Evolutionary conservation across 352 stramenopile species (phyloP), one percentile per base, ranked within the genome.

Genomic region (Pseudoperonospora humuli): DNA sequence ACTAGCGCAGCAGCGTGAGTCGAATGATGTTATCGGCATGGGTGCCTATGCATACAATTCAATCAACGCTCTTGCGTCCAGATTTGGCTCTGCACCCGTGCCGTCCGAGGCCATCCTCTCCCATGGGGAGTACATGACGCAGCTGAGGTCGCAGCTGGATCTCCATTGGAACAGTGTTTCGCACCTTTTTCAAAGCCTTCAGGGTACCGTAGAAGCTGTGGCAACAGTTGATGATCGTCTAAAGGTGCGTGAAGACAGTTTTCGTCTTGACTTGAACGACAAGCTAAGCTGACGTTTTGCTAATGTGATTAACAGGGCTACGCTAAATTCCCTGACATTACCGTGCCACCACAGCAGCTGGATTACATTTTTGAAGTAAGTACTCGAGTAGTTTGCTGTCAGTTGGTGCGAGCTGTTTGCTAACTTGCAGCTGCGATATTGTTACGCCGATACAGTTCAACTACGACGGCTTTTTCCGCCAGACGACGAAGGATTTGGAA

Each of bases 321-420:
- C 57, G 58, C 70, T 17, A 86, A 82, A 48, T 76, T 84, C 39
- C 59, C 66, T 2, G 60, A 72, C 46, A 85, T 84, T 36, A 69
- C 67, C 19, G 77, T 89, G 23, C 75, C 77, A 28, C 61, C 67
- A 10, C 75, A 89, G 51, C 77, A 89, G 49, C 60, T 93, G 37
- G 80, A 89, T 52, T 93, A 93, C 63, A 93, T 93, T 66, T 93
- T 93, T 80, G 80, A 89, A 64, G 79, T 91, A 46, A 59, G 54
- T 13, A 45, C 18, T 39, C 3, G 5, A 6, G 26, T 27, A 21
- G 28, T 36, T 39, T 38, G 19, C 32, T 24, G 19, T 15, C 17
- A 7, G 24, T 26, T 20, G 18, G 9, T 11, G 26, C 15, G 21
- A 3, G 6, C 37, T 32, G 10, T 20, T 50, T 39, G 33, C 29